These are phyloP conservation scores for Vigna angularis DNA, from an alignment of 306 rosid genomes.

Conservation along the genomic window DNA sequence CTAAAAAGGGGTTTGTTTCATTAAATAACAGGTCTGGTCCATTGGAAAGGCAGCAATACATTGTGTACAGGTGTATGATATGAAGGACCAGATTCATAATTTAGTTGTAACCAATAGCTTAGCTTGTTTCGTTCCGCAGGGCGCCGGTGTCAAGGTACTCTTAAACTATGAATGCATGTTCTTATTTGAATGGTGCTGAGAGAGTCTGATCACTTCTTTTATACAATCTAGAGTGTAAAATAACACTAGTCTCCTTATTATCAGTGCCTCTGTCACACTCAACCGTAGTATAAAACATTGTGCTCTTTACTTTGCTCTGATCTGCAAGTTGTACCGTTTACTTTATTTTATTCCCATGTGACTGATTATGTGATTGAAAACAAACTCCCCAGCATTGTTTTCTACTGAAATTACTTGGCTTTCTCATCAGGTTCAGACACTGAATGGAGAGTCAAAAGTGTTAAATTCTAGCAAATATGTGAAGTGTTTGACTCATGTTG, in stretches of 20 bases:
- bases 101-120: constrained; percentile 57
- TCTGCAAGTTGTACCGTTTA: constrained; percentile 12
- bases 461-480: constrained; percentile 71
- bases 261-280: constrained; percentile 22
- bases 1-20: constrained; percentile 38
- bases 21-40: constrained; percentile 75
- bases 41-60: constrained; percentile 60
- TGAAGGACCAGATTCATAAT: constrained; percentile 88
- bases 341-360: neutral
- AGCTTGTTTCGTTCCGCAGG: constrained; percentile 79
- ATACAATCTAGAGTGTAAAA: constrained; percentile 18
- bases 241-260: constrained; percentile 13
- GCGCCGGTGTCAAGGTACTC: constrained; percentile 78
- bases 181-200: neutral
- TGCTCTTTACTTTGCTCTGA: constrained; percentile 34
- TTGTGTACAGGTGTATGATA: constrained; percentile 68
- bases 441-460: constrained; percentile 68
- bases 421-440: constrained; percentile 64
- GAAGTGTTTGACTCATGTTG: constrained; percentile 72
- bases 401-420: constrained; percentile 33
- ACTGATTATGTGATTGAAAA: neutral
- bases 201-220: constrained; percentile 25
- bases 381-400: neutral
- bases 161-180: constrained; percentile 9
- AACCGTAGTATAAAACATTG: neutral